Evolutionary conservation across 2,329 filamentous ascomycete genomes (phyloP).

Genomic region (Shiraia sp.): DNA sequence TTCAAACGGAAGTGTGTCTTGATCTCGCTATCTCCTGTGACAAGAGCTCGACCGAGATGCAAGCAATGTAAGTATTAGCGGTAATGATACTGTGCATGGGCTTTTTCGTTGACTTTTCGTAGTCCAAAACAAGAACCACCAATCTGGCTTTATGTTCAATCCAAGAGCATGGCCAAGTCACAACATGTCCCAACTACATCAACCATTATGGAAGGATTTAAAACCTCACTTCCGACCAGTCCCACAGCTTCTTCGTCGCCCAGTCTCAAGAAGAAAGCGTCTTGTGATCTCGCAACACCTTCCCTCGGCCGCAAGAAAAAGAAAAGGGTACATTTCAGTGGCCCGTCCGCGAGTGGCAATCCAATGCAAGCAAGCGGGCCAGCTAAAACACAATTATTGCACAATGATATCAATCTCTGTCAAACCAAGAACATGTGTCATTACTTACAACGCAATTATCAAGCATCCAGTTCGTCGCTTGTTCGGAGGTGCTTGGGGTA

Average conservation of each 20-base stretch:
- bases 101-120: neutral
- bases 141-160: conserved; percentile 30
- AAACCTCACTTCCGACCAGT: neutral
- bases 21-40: conserved; percentile 31
- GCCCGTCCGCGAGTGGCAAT: neutral
- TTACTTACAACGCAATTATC: conserved; percentile 20
- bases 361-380: neutral
- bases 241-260: neutral
- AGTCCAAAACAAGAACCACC: conserved; percentile 12
- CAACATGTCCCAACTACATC: neutral
- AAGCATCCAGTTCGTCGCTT: neutral
- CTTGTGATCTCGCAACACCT: conserved; percentile 7
- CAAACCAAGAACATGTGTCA: conserved; percentile 28
- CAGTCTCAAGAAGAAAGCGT: conserved; percentile 21
- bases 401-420: conserved; percentile 19
- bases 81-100: too few relatives aligned
- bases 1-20: conserved; percentile 18
- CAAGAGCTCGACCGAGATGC: neutral
- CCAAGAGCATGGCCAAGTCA: conserved; percentile 15
- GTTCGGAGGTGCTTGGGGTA: conserved; percentile 23
- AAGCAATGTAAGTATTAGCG: neutral
- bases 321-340: conserved; percentile 16
- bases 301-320: conserved; percentile 7
- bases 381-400: conserved; percentile 1
- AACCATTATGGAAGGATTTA: neutral